Evolutionary conservation across 83 land plant genomes (phyloP).

Genomic region (Picea abies): DNA sequence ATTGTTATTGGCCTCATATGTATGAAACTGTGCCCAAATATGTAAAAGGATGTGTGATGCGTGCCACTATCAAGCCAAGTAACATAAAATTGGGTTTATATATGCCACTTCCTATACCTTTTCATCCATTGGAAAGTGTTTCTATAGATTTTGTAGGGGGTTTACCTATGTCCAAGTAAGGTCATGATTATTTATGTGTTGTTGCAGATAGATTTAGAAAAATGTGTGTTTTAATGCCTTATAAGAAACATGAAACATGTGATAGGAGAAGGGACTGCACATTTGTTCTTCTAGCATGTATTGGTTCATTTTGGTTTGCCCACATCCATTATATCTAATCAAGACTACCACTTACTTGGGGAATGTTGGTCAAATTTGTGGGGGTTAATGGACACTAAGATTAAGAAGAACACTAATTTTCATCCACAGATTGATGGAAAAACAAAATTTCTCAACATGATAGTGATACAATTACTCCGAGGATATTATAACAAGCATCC

Average conservation of each 20-base stretch:
- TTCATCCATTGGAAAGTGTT: not conserved
- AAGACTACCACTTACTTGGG: not conserved
- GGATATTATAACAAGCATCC: too few relatives aligned
- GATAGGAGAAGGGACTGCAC: not conserved
- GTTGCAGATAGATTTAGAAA: not conserved
- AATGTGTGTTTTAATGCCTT: not conserved
- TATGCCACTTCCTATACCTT: not conserved
- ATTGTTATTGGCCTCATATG: not conserved
- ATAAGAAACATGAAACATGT: not conserved
- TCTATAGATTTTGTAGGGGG: not conserved
- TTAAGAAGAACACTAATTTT: too few relatives aligned
- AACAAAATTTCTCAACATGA: too few relatives aligned
- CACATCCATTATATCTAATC: not conserved
- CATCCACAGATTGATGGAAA: too few relatives aligned
- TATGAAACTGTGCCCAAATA: not conserved
- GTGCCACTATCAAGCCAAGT: not conserved
- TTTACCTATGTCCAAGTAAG: not conserved
- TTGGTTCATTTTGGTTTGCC: not conserved
- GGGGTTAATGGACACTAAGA: too few relatives aligned
- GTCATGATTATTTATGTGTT: not conserved
- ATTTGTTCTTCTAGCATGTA: not conserved
- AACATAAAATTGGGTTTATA: not conserved
- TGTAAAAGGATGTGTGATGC: not conserved
- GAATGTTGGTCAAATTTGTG: not conserved
- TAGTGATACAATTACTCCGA: too few relatives aligned